Base-by-base conservation (phyloP, 495 filamentous ascomycete genomes). In the Neurospora sp. region DNA sequence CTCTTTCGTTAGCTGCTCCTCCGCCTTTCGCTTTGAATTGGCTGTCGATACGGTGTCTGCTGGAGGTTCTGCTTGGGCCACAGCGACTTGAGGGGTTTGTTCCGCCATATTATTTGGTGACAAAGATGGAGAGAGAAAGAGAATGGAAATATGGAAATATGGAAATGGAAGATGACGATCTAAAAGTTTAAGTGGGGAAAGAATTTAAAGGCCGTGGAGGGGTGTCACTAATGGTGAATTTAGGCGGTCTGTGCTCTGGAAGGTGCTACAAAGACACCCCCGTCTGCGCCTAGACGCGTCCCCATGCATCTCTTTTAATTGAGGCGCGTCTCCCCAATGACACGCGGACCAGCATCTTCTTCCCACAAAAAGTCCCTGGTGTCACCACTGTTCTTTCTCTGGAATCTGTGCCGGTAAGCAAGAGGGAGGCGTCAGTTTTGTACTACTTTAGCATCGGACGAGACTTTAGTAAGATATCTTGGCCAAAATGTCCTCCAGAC, bases 401-500 rank as follows among this genome's bases (percentile, higher is more conserved):
- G 18, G 41, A 8, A 20, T 8, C n/a, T 72, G 16, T 16, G 71
- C 31, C 41, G 18, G 44, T 39, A 31, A 71, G 40, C 70, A 65
- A 40, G 39, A 7, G n/a, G 11, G 69, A 35, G 41, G 41, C 59
- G 40, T n/a, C 59, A 69, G 4, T 41, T 38, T 14, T 38, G 59
- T 72, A 31, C 69, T 59, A 40, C 71, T 5, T 61, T 44, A 72
- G 0, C 27, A 40, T 31, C 53, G 53, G 53, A 61, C 53, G 53
- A 61, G 53, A 61, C 3, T 1, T 16, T 6, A 8, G 14, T 0
- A 16, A 65, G 6, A 18, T 65, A 20, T 31, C 38, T 35, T 69
- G 44, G 11, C 73, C 73, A 85, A 73, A 16, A 98, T 97, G 95
- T 91, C 91, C 82, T 96, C 94, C 42, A 86, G 95, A 76, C 95